Base-by-base conservation (phyloP, 139 green algal genomes). In the Chlamydomonas sphaeroides region DNA sequence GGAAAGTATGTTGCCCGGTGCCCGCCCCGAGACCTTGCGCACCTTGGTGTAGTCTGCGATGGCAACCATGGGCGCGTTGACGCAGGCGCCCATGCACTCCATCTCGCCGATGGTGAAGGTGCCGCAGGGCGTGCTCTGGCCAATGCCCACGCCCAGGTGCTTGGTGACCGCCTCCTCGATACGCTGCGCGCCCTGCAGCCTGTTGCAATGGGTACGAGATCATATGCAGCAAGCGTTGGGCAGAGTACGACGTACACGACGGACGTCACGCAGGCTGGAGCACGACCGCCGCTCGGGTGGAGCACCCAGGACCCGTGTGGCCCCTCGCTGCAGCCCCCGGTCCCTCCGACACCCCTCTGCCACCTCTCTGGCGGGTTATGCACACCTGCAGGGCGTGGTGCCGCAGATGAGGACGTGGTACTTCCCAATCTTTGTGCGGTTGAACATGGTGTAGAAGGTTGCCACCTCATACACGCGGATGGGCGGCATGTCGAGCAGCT, bases 401-500 rank as follows among this genome's bases (percentile, higher is more conserved):
- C 97, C 97, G 86, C 97, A 99, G 51, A 99, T 93, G 92, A 98
- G 97, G 21, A 99, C 89, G 84, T 99, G 97, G 87, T 98, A 99
- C 90, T 98, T 98, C 51, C 97, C 97, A 5, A 99, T 94, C 79
- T 96, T 95, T 38, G 87, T 92, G 38, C 97, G 91, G 91, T 99
- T 99, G 93, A 99, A 99, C 97, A 99, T 99, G 75, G 96, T 98
- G 93, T 99, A 99, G 79, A 99, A 99, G 23, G 97, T 99, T 33
- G 97, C 97, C 69, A 88, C 84, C 82, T 99, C 97, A 72, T 98
- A 99, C 53, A 99, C 97, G 23, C 97, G 89, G 83, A 99, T 99
- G 7, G 90, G 85, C 10, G 95, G 77, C 92, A 98, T 95, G 20
- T 94, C 95, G 23, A 99, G 88, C 62, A 97, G 68, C 74, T 95